A percentile compares a stretch with the other conserved stretches of the same genome.
phyloP scores from a whole-genome alignment of 2,329 filamentous ascomycete genomes.

The Meredithiella fracta region DNA sequence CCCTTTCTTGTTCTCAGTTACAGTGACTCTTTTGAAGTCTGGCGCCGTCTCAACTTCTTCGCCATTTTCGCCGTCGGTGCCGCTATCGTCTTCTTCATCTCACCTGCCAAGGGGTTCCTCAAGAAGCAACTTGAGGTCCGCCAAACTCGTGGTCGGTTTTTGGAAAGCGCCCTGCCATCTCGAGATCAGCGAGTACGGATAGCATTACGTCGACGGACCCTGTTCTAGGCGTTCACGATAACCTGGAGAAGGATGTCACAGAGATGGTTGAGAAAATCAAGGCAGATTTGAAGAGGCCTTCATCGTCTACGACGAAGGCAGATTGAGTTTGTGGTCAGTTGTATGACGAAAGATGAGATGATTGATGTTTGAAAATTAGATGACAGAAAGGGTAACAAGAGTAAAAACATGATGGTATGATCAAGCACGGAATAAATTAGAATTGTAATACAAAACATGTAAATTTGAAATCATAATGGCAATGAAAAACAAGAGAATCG shows the following conservation, averaged over 20 bases:
- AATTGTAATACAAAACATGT: not conserved
- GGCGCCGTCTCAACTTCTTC: conserved; percentile 83
- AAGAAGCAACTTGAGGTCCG: conserved; percentile 43
- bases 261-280: conserved; percentile 63
- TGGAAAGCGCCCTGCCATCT: conserved; percentile 19
- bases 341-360: not conserved
- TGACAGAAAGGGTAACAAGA: not conserved
- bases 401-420: not conserved
- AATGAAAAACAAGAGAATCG: not conserved
- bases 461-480: not conserved
- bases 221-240: conserved; percentile 61
- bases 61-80: conserved; percentile 48
- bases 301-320: not conserved
- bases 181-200: conserved; percentile 39
- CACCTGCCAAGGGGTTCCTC: conserved; percentile 51
- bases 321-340: conserved; percentile 3
- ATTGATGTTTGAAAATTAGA: no score
- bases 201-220: conserved; percentile 41
- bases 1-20: conserved; percentile 77
- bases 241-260: conserved; percentile 58
- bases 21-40: conserved; percentile 52
- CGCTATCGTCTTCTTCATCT: conserved; percentile 61
- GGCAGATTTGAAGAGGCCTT: conserved; percentile 44
- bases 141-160: conserved; percentile 28
- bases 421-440: not conserved